phyloP scores from a whole-genome alignment of 805 yeast genomes.

The Schizosaccharomyces cryophilus region DNA sequence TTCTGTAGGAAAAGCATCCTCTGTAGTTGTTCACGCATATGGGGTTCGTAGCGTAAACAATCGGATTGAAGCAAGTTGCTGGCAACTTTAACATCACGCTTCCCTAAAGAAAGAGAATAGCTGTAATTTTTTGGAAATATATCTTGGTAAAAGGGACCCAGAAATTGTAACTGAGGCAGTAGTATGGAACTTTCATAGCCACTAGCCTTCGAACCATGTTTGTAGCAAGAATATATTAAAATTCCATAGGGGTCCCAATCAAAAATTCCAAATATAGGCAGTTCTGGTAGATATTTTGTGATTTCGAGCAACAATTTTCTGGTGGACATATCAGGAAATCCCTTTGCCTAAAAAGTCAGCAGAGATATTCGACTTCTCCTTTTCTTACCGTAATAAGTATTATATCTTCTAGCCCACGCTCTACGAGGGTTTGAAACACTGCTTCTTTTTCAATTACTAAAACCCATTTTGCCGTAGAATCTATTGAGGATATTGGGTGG shows the following conservation, averaged over 20 bases:
- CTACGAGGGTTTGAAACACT: background rate
- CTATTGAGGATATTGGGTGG: background rate
- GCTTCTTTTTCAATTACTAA: slow-evolving; percentile 2
- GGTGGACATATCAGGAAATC: background rate
- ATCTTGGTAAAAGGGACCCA: background rate
- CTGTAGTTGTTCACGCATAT: background rate
- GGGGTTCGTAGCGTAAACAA: background rate
- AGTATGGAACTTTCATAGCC: background rate
- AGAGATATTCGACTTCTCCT: too few relatives aligned
- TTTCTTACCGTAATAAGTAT: background rate
- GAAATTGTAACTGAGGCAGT: background rate
- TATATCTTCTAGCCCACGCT: background rate
- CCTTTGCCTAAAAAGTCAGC: background rate
- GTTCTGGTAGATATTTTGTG: background rate
- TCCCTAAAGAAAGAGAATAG: background rate
- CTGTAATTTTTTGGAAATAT: background rate
- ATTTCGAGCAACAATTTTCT: background rate
- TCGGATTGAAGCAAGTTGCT: background rate
- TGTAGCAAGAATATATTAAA: background rate
- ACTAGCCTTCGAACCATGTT: background rate
- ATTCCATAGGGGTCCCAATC: background rate
- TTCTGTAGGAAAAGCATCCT: background rate
- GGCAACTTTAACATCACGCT: background rate
- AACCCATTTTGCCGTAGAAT: background rate
- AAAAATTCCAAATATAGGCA: background rate